Percentiles rank a stretch among this genome's conserved stretches.
phyloP scores from a whole-genome alignment of 2,329 filamentous ascomycete species.

The Monosporascus sp. region DNA sequence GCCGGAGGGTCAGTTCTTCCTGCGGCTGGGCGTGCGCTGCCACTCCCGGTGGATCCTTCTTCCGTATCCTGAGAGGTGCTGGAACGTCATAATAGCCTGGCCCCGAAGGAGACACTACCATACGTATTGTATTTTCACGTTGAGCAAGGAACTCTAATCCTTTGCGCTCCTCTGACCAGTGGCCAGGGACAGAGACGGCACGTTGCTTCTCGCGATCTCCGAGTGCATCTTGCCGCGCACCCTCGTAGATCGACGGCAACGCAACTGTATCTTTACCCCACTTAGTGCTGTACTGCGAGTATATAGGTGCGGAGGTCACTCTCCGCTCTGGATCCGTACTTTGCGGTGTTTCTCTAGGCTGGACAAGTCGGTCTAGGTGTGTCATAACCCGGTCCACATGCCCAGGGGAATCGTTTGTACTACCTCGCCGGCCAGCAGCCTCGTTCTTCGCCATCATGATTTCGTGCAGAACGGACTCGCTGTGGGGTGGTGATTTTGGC shows the following conservation, averaged over 20 bases:
- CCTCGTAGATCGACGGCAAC: conserved; percentile 45
- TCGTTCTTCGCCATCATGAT: conserved; percentile 15
- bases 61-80: conserved; percentile 36
- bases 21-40: conserved; percentile 5
- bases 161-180: conserved; percentile 23
- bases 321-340: conserved; percentile 35
- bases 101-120: conserved; percentile 45
- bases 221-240: conserved; percentile 18
- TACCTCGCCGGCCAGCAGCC: conserved; percentile 1
- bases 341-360: conserved; percentile 5
- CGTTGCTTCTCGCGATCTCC: conserved; percentile 30
- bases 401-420: conserved; percentile 5
- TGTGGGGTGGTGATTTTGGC: conserved; percentile 40
- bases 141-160: conserved; percentile 40
- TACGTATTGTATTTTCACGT: conserved; percentile 47
- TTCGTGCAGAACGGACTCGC: conserved; percentile 21
- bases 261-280: conserved; percentile 30
- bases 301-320: conserved; percentile 45
- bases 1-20: conserved; percentile 16
- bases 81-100: conserved; percentile 28
- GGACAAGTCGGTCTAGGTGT: conserved; percentile 11
- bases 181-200: conserved; percentile 40
- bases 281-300: conserved; percentile 33
- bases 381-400: conserved; percentile 10
- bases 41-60: conserved; percentile 24